Evolutionary conservation across 495 filamentous ascomycete species (phyloP), one percentile per base, ranked within the genome.

Genomic region (Tuber microsphaerosporum): DNA sequence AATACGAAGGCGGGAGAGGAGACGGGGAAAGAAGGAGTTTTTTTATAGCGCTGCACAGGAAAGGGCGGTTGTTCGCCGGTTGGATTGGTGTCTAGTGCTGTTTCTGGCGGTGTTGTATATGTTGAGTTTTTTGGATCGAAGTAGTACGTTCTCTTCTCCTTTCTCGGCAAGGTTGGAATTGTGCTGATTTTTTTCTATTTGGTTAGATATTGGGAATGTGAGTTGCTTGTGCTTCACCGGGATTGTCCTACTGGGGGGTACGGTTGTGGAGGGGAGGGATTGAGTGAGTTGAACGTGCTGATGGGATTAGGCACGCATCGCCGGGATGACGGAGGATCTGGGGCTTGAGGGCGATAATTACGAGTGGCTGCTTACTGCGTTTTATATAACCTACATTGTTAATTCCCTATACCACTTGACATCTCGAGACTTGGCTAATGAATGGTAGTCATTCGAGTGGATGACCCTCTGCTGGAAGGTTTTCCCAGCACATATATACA

Each of bases 61-160:
- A 81, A 84, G 83, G 48, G 86, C 86, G 17, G 90, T 97, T 19
- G 85, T 93, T 69, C 88, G 85, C 80, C 92, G 89, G 79, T 89
- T 97, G 77, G 93, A 97, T 83, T 85, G 87, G 74, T 88, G 86
- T 72, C 85, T 97, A 75, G 92, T 97, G 26, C 82, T 92, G 7
- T 96, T 96, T 82, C 85, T 97, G 70, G 92, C 93, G 2, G 79
- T 93, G 45, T 85, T 97, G 37, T 97, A 97, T 82, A 87, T 94
- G 85, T 86, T 97, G 46, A 90, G 81, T 48, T 83, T 83, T 75
- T 79, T 83, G 74, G 81, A 83, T 42, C 78, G 81, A 44, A 83
- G 81, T 75, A 83, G 81, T 83, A 76, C 20, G 79, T 82, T 71
- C 10, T 42, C 61, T 6, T 45, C 42, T 6, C 42, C 42, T 56